Evolutionary conservation across 345 rosid species (phyloP).

Genomic region (Eutrema heterophyllum): DNA sequence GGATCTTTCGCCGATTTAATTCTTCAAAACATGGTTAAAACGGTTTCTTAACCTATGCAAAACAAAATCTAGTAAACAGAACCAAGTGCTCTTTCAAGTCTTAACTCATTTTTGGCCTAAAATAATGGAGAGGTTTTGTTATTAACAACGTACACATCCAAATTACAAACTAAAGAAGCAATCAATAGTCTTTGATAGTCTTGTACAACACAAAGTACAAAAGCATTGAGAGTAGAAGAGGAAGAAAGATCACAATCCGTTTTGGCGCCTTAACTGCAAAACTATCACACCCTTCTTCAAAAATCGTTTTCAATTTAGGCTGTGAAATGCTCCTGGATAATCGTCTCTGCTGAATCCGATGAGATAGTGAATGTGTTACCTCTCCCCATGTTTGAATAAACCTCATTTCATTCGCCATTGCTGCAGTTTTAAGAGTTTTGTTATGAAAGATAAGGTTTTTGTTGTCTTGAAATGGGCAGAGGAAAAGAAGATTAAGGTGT

Average conservation of each 20-base stretch:
- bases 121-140: slow-evolving; percentile 1
- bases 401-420: slow-evolving; percentile 39
- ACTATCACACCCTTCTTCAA: slow-evolving; percentile 37
- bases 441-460: background rate
- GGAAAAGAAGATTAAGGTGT: background rate
- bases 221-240: slow-evolving; percentile 28
- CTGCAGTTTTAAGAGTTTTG: background rate
- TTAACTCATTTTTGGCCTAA: background rate
- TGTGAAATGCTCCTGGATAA: slow-evolving; percentile 16
- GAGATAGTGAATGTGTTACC: slow-evolving; percentile 34
- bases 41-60: background rate
- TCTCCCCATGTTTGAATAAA: slow-evolving; percentile 36
- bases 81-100: background rate
- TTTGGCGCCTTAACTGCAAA: slow-evolving; percentile 25
- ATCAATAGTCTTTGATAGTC: slow-evolving; percentile 17
- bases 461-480: background rate
- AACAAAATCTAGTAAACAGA: background rate
- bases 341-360: slow-evolving; percentile 21
- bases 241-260: slow-evolving; percentile 35
- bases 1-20: background rate
- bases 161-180: background rate
- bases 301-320: slow-evolving; percentile 40
- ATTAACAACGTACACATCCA: slow-evolving; percentile 3
- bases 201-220: slow-evolving; percentile 32
- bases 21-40: background rate